A percentile compares a stretch with the other conserved stretches of the same genome.
Conservation (phyloP, 495 filamentous ascomycete species). For the Aspergillus sclerotioniger region DNA sequence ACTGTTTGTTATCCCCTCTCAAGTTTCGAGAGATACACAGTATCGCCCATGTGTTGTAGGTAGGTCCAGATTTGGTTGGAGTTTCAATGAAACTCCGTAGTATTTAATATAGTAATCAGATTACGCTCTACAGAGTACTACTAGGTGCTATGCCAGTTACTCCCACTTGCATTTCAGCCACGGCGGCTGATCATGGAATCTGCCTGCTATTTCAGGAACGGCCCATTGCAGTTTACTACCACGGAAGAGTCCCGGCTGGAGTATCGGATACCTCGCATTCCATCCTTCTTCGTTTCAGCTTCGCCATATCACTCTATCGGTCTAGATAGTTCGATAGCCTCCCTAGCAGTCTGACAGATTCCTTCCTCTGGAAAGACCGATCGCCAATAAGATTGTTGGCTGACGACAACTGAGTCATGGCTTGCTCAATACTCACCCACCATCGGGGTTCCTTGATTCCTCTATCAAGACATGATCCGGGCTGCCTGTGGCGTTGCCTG, state of each 20-base stretch:
- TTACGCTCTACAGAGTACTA: background rate
- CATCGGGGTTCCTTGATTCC: background rate
- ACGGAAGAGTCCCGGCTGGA: background rate
- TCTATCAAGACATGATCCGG: conserved; percentile 6
- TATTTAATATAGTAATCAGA: background rate
- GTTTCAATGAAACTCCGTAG: background rate
- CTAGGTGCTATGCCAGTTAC: background rate
- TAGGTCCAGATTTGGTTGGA: background rate
- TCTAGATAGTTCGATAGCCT: background rate
- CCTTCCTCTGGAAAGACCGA: background rate
- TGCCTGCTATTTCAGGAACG: conserved; percentile 8
- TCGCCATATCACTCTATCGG: background rate
- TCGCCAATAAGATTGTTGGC: background rate
- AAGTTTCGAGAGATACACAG: background rate
- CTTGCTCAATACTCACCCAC: no score
- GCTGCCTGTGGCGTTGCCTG: conserved; percentile 4
- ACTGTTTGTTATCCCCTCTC: conserved; percentile 1
- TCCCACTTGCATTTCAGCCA: conserved; percentile 6
- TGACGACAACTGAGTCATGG: background rate
- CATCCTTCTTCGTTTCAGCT: background rate
- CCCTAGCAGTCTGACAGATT: background rate
- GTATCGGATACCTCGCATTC: background rate
- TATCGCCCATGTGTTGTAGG: background rate
- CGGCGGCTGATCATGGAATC: conserved; percentile 10
- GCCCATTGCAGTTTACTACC: conserved; percentile 7